phyloP scores from a whole-genome alignment of 2,329 filamentous ascomycete species.

The Fusarium verrucosum region DNA sequence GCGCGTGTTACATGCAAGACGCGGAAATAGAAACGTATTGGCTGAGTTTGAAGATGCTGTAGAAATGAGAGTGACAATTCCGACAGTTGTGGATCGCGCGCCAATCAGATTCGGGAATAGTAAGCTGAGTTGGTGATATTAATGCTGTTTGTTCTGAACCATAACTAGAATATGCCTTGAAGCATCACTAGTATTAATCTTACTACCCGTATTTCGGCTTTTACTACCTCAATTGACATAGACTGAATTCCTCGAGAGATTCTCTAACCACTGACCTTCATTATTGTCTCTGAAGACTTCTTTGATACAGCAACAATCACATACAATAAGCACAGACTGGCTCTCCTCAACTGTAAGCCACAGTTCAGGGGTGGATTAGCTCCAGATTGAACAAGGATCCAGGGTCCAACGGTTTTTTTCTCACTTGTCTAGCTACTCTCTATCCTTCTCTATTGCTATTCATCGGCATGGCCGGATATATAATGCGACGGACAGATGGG shows the following conservation, averaged over 20 bases:
- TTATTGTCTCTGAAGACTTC: background rate
- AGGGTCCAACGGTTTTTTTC: constrained; percentile 21
- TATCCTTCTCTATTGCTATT: constrained; percentile 6
- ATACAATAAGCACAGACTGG: background rate
- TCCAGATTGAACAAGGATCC: constrained; percentile 26
- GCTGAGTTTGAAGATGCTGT: background rate
- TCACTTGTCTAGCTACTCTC: background rate
- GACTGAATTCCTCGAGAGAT: background rate
- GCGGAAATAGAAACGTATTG: constrained; percentile 11
- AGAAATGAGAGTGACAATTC: constrained; percentile 14
- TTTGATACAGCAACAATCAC: background rate
- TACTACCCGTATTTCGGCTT: constrained; percentile 1
- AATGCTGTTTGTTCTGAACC: too few relatives aligned
- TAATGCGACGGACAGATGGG: constrained; percentile 3
- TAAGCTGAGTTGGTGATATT: background rate
- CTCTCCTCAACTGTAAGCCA: constrained; percentile 25
- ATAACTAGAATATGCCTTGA: background rate
- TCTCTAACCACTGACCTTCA: too few relatives aligned
- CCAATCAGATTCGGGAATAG: constrained; percentile 15
- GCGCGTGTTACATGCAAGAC: constrained; percentile 36
- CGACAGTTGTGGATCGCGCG: background rate
- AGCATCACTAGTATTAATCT: background rate
- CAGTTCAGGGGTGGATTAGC: constrained; percentile 22
- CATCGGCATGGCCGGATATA: constrained; percentile 26
- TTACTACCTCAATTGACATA: background rate